Conservation (phyloP, 768 basidiomycete species). For the Suillus subaureus region DNA sequence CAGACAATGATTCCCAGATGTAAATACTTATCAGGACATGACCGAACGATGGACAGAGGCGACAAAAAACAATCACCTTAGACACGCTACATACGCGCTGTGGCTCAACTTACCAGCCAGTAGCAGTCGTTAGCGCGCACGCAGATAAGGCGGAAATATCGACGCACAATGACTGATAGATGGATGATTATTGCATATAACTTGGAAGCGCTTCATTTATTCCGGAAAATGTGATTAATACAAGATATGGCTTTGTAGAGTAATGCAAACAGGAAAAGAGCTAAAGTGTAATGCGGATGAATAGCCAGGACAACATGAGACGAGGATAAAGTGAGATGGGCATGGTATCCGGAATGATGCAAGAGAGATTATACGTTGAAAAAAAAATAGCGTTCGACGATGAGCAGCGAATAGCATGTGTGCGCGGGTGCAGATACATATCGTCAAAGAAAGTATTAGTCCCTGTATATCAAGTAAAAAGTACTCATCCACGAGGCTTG, state of each 20-base stretch:
- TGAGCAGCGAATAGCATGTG: not conserved
- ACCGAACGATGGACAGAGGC: too few species aligned
- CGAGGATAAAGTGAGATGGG: not conserved
- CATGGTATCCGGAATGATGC: constrained; percentile 1
- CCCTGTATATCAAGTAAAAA: not conserved
- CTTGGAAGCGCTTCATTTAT: not conserved
- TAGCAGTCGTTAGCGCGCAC: not conserved
- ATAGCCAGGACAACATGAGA: not conserved
- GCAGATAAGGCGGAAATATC: not conserved
- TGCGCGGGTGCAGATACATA: not conserved
- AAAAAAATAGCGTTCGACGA: not conserved
- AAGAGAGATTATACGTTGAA: not conserved
- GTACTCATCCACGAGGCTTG: not conserved
- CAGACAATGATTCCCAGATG: too few species aligned
- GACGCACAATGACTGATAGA: not conserved
- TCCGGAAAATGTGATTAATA: not conserved
- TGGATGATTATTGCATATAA: not conserved
- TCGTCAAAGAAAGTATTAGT: not conserved
- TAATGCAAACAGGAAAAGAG: not conserved
- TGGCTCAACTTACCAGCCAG: not conserved
- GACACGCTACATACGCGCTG: too few species aligned
- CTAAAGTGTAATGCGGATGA: not conserved
- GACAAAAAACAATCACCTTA: too few species aligned
- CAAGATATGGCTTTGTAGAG: not conserved
- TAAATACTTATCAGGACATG: too few species aligned